phyloP scores from a whole-genome alignment of 805 yeast species.

The Helenozyma baotianmanensis region DNA sequence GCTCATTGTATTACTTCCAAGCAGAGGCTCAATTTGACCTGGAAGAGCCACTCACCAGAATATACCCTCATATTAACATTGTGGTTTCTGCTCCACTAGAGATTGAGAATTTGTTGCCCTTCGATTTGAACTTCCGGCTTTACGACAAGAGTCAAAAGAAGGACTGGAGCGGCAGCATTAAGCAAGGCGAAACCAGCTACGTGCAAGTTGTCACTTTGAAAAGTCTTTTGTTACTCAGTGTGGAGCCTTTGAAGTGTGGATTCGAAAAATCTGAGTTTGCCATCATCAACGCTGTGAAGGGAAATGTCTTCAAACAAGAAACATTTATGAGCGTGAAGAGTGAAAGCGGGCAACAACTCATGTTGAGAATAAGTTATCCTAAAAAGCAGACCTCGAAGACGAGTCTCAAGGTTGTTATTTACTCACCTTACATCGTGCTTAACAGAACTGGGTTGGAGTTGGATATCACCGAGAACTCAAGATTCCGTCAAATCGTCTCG shows the following conservation, averaged over 20 bases:
- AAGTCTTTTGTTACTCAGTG: slow-evolving; percentile 66
- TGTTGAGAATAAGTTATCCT: slow-evolving; percentile 60
- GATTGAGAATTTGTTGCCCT: slow-evolving; percentile 80
- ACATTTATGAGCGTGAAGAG: slow-evolving; percentile 46
- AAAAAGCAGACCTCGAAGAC: slow-evolving; percentile 47
- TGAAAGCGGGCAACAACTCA: slow-evolving; percentile 63
- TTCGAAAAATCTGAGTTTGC: slow-evolving; percentile 69
- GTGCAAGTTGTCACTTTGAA: slow-evolving; percentile 77
- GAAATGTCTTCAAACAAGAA: slow-evolving; percentile 56
- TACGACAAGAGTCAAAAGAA: slow-evolving; percentile 68
- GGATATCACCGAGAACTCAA: slow-evolving; percentile 50
- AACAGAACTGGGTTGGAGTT: slow-evolving; percentile 74
- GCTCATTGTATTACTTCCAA: slow-evolving; percentile 60
- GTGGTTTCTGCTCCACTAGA: slow-evolving; percentile 81
- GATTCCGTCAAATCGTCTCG: slow-evolving; percentile 18
- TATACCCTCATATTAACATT: slow-evolving; percentile 82
- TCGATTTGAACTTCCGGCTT: slow-evolving; percentile 67
- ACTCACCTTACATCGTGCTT: slow-evolving; percentile 77
- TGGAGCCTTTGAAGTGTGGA: slow-evolving; percentile 59
- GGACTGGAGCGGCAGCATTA: slow-evolving; percentile 61
- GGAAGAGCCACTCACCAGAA: slow-evolving; percentile 64
- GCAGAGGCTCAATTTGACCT: slow-evolving; percentile 61
- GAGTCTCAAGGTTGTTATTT: slow-evolving; percentile 65
- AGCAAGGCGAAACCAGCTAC: slow-evolving; percentile 62
- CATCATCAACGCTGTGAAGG: slow-evolving; percentile 56